Base-by-base conservation (phyloP, 2,329 filamentous ascomycete species). In the Fusarium longipes region DNA sequence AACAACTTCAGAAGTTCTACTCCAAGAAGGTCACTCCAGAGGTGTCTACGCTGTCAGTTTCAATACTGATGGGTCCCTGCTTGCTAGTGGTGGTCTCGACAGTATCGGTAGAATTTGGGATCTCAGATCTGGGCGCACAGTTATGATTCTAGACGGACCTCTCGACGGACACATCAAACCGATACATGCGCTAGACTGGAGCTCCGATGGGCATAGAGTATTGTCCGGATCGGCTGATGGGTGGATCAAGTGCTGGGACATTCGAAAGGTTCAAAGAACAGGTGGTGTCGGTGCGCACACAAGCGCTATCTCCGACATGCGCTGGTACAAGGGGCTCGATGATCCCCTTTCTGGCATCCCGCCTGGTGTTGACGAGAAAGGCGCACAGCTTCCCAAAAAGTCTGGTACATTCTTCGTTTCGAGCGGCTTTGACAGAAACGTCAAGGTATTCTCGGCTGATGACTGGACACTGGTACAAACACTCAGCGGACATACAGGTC, bases 211-310 rank as follows among this genome's bases (percentile, higher is more conserved):
- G 8, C 90, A 97, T 77, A 89, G 96, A n/a, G 88, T 98, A 10
- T 83, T 98, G n/a, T 93, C 93, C 0, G 94, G 93, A 2, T 96
- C 93, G 15, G 93, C 90, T 3, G 96, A 99, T 75, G 95, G 95
- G 18, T 98, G 96, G 87, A 89, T 97, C 74, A 98, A 97, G 79
- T 97, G 95, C 80, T 99, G 96, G 96, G 96, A 99, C 76, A 85
- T 99, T 51, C 89, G 96, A 43, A 95, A 96, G 73, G 94, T 98
- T 47, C 87, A 91, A 71, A 89, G 90, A 66, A 90, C 88, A 0
- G 95, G 93, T 14, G 92, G 91, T 18, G 91, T 99, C 44, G 96
- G 95, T 47, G 95, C 96, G 8, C 96, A 99, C 77, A 91, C 88
- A 48, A 95, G 93, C 67, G 91, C 96, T 32, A 94, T 99, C 9